Evolutionary conservation across 768 basidiomycete genomes (phyloP).

Genomic region (Tephrocybe sp.): DNA sequence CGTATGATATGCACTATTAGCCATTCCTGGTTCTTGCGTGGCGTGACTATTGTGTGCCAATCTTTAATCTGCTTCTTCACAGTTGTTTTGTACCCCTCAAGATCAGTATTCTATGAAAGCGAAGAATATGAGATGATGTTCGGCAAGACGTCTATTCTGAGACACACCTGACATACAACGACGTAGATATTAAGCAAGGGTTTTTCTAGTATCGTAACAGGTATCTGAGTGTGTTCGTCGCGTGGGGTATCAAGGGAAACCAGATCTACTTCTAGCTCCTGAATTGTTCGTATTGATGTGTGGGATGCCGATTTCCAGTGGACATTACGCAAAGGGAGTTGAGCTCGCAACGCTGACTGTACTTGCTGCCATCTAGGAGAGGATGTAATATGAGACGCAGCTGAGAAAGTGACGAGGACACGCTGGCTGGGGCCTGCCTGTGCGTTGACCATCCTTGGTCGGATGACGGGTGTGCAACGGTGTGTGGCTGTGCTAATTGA

Average conservation of each 20-base stretch:
- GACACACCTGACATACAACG: constrained; percentile 80
- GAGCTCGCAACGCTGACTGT: constrained; percentile 58
- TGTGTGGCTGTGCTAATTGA: constrained; percentile 21
- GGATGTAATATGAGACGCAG: constrained; percentile 57
- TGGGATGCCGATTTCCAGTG: constrained; percentile 86
- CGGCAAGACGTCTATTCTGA: not conserved
- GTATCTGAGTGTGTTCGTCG: constrained; percentile 75
- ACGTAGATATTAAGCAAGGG: constrained; percentile 87
- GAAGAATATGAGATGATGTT: constrained; percentile 10
- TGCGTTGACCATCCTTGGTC: constrained; percentile 15
- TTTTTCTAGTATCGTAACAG: constrained; percentile 76
- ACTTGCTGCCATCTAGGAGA: constrained; percentile 77
- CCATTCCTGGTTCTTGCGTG: constrained; percentile 89
- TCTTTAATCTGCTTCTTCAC: constrained; percentile 89
- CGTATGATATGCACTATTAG: constrained; percentile 83
- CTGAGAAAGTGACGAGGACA: constrained; percentile 68
- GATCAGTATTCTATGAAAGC: constrained; percentile 47
- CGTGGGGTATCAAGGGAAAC: constrained; percentile 63
- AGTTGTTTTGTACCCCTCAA: constrained; percentile 74
- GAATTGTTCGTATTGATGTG: constrained; percentile 79
- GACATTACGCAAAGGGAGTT: constrained; percentile 82
- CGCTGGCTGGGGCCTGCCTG: constrained; percentile 31
- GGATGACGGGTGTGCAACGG: constrained; percentile 11
- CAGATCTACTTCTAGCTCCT: constrained; percentile 79
- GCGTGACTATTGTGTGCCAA: constrained; percentile 70